Evolutionary conservation across 805 yeast genomes (phyloP).

Genomic region (Wickerhamomyces canadensis): DNA sequence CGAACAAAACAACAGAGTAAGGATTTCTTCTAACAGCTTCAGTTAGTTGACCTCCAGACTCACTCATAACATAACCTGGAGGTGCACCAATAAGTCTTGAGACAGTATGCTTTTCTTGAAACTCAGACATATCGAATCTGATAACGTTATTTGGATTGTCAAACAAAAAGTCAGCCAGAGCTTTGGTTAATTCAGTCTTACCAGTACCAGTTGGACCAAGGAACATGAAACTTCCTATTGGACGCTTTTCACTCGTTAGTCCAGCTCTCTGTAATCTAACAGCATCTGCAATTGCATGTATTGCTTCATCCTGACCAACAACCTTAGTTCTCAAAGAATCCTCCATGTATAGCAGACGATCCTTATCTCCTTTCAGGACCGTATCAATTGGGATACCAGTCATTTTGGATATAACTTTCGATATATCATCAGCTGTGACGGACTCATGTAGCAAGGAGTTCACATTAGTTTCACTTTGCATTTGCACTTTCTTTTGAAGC

Average conservation of each 20-base stretch:
- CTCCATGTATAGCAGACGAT: conserved; percentile 91
- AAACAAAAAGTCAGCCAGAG: conserved; percentile 91
- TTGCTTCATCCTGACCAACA: conserved; percentile 95
- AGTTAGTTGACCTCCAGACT: conserved; percentile 95
- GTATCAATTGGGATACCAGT: conserved; percentile 97
- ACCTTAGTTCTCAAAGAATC: conserved; percentile 68
- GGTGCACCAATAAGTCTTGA: conserved; percentile 95
- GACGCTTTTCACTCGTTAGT: conserved; percentile 82
- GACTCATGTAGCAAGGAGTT: conserved; percentile 77
- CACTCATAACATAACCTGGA: conserved; percentile 95
- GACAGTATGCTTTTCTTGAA: conserved; percentile 92
- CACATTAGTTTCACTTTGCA: conserved; percentile 53
- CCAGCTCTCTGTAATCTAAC: conserved; percentile 92
- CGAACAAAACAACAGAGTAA: conserved; percentile 92
- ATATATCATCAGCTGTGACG: conserved; percentile 85
- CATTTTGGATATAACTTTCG: conserved; percentile 95
- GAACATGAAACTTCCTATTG: conserved; percentile 93
- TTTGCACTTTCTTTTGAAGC: conserved; percentile 73
- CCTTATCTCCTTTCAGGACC: conserved; percentile 90
- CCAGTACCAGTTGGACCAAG: conserved; percentile 96
- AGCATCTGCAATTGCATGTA: conserved; percentile 93
- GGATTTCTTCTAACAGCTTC: conserved; percentile 89
- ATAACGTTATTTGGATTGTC: conserved; percentile 96
- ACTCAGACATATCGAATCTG: conserved; percentile 95
- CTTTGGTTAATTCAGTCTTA: conserved; percentile 96